These are phyloP conservation scores for Cutaneotrichosporon sp. DNA, from an alignment of 1,284 basidiomycete genomes.

Conservation along the genomic window DNA sequence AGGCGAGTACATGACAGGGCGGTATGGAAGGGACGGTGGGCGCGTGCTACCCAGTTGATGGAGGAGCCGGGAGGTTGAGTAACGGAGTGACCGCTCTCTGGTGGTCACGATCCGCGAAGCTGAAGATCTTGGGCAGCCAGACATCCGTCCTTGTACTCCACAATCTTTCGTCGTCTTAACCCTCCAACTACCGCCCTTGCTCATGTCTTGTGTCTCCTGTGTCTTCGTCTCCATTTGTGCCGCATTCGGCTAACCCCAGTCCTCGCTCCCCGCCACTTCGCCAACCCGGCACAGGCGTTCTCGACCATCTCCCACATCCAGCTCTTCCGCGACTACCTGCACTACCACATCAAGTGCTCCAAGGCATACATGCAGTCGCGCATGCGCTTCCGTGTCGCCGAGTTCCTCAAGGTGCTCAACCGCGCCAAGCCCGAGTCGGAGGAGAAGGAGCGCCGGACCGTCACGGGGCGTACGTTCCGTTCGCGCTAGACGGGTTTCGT, in stretches of 20 bases:
- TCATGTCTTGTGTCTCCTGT: not conserved
- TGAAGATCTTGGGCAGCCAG: too few relatives aligned
- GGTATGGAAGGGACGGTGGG: too few relatives aligned
- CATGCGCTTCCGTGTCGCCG: constrained; percentile 90
- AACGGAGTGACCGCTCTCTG: too few relatives aligned
- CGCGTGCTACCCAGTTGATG: too few relatives aligned
- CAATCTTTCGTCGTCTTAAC: not conserved
- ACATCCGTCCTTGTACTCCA: too few relatives aligned
- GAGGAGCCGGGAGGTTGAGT: too few relatives aligned
- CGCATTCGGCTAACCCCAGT: constrained; percentile 56
- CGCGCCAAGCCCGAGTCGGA: constrained; percentile 92
- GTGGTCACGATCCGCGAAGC: too few relatives aligned
- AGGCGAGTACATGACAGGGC: too few relatives aligned
- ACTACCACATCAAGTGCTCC: constrained; percentile 98
- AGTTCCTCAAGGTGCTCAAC: constrained; percentile 97
- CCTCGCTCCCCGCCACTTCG: constrained; percentile 93
- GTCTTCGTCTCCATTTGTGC: not conserved
- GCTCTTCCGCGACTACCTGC: constrained; percentile 95
- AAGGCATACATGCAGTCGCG: constrained; percentile 99
- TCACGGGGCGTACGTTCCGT: constrained; percentile 57
- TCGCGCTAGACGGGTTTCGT: constrained; percentile 28
- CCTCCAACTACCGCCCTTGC: too few relatives aligned
- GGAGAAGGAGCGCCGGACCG: constrained; percentile 78
- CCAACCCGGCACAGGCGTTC: constrained; percentile 69
- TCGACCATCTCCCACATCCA: constrained; percentile 93